Evolutionary conservation across 768 basidiomycete genomes (phyloP), one percentile per base, ranked within the genome.

Genomic region (Mycena pura): DNA sequence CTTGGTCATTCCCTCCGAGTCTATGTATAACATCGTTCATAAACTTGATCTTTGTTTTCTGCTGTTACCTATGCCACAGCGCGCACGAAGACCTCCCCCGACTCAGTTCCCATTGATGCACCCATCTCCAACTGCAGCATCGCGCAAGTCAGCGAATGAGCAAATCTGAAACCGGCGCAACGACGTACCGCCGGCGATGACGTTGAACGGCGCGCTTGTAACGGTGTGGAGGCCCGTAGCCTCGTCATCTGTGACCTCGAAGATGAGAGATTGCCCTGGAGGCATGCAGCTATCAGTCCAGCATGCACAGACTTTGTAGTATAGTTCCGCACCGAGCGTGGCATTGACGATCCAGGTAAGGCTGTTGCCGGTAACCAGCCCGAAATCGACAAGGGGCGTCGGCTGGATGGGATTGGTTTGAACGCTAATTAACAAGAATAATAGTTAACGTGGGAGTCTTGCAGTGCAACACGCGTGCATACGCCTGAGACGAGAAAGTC

Each of bases 401-500:
- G 51, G 40, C 15, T 53, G 39, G 15, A 41, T 29, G n/a, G 39
- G 39, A 28, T 41, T 53, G 51, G 51, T 40, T 53, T 41, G 38
- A 41, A 53, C 51, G 40, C 51, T 53, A 40, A 24, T 41, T 9
- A 53, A 43, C 38, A 19, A 43, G 2, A 5, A 17, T 29, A 11
- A 17, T 29, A 11, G 39, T 53, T 29, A 53, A 24, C 28, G 51
- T 41, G 51, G 36, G 36, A 39, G 27, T 50, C 34, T 50, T 24
- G n/a, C n/a, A n/a, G 49, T 17, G 49, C 24, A 39, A 50, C 49
- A 50, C 6, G 11, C 24, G 36, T 50, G 36, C 51, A 22, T 53
- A 53, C 51, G 39, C 40, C 51, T 53, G 51, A 53, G 19, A 40
- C 28, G 39, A n/a, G 19, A 43, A 7, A 31, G 27, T 41, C 28